phyloP scores from a whole-genome alignment of 768 basidiomycete genomes.

The Boletus rubroflammeus region DNA sequence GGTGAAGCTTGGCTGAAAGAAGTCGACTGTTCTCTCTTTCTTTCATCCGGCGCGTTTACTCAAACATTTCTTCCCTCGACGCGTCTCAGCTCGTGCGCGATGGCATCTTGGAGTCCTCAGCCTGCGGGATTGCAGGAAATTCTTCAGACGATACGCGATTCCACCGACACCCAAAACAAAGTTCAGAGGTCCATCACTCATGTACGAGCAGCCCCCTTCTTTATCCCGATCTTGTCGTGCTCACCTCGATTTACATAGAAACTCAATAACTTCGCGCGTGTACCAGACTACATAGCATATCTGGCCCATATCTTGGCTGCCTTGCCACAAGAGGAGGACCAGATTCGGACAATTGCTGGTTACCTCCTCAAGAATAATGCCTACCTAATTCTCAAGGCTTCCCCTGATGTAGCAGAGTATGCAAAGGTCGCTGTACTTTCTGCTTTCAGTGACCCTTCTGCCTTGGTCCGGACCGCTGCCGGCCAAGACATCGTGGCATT shows the following conservation, averaged over 20 bases:
- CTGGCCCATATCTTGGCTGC: slow-evolving; percentile 88
- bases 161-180: slow-evolving; percentile 73
- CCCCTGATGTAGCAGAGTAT: slow-evolving; percentile 64
- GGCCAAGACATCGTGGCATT: slow-evolving; percentile 91
- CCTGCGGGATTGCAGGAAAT: slow-evolving; percentile 88
- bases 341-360: slow-evolving; percentile 93
- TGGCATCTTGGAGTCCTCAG: slow-evolving; percentile 80
- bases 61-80: slow-evolving; percentile 16
- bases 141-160: slow-evolving; percentile 85
- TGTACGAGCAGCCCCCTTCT: slow-evolving; percentile 43
- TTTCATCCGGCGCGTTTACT: slow-evolving; percentile 32
- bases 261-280: slow-evolving; percentile 82
- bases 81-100: slow-evolving; percentile 39
- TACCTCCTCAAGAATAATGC: slow-evolving; percentile 97
- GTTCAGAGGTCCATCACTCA: slow-evolving; percentile 78
- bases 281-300: slow-evolving; percentile 94
- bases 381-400: slow-evolving; percentile 65
- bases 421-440: slow-evolving; percentile 74
- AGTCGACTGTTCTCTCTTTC: slow-evolving; percentile 17
- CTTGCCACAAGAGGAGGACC: slow-evolving; percentile 81
- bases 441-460: slow-evolving; percentile 75
- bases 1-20: slow-evolving; percentile 9
- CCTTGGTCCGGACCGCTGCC: slow-evolving; percentile 91
- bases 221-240: slow-evolving; percentile 15
- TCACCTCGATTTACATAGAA: slow-evolving; percentile 48